Conservation (phyloP, 352 stramenopile species). For the Pilasporangium apinafurcum region DNA sequence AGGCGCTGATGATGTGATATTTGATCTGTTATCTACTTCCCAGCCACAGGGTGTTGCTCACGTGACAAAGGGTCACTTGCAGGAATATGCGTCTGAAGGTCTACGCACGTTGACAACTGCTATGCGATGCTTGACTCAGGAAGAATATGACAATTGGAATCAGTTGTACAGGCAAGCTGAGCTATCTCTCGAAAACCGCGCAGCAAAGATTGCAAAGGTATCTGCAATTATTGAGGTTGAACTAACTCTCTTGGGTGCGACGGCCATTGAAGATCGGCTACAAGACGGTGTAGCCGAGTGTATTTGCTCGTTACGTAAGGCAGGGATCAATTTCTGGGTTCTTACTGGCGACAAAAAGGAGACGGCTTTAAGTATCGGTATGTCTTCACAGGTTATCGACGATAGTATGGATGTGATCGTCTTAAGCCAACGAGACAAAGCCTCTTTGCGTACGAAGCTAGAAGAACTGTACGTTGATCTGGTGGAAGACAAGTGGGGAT, state of each 20-base stretch:
- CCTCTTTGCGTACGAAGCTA: slow-evolving; percentile 58
- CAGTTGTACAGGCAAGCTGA: slow-evolving; percentile 67
- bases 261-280: slow-evolving; percentile 91
- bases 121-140: slow-evolving; percentile 51
- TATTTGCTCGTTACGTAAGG: slow-evolving; percentile 88
- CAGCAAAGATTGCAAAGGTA: slow-evolving; percentile 68
- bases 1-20: slow-evolving; percentile 74
- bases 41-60: slow-evolving; percentile 74
- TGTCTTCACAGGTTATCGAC: slow-evolving; percentile 87
- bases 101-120: slow-evolving; percentile 72
- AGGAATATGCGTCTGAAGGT: slow-evolving; percentile 76
- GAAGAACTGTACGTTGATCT: slow-evolving; percentile 84
- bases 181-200: slow-evolving; percentile 63
- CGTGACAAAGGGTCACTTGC: slow-evolving; percentile 75
- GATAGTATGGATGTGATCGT: slow-evolving; percentile 90
- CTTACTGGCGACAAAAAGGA: slow-evolving; percentile 91
- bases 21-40: slow-evolving; percentile 56
- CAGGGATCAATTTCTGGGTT: slow-evolving; percentile 96
- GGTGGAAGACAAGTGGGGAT: slow-evolving; percentile 85
- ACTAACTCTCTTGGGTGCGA: slow-evolving; percentile 83
- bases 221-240: slow-evolving; percentile 83
- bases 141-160: slow-evolving; percentile 76
- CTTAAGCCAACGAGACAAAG: slow-evolving; percentile 75
- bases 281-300: slow-evolving; percentile 91
- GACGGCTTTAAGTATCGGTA: slow-evolving; percentile 82